These are phyloP conservation scores for Spatholobus suberectus DNA, from an alignment of 306 rosid genomes.

Conservation along the genomic window DNA sequence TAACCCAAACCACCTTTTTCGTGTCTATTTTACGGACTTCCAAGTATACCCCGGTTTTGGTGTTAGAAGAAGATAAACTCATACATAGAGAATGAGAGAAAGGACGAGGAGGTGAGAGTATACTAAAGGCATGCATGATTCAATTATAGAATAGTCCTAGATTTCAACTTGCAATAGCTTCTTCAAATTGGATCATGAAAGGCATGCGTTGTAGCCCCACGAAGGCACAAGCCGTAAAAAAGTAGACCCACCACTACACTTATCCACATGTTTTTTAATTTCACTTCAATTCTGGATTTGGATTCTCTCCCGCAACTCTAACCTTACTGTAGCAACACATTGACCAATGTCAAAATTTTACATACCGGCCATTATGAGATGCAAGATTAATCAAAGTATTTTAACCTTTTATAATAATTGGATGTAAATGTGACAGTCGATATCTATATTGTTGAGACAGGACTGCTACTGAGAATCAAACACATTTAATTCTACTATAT, in stretches of 20 bases:
- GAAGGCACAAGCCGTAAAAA: conserved; percentile 54
- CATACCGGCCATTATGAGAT: neutral
- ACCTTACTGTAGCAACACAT: neutral
- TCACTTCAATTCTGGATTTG: neutral
- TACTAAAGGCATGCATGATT: neutral
- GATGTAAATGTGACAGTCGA: neutral
- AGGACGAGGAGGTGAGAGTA: too few species aligned
- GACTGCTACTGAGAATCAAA: neutral
- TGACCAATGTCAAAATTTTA: neutral
- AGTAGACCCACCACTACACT: conserved; percentile 48
- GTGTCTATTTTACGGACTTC: neutral
- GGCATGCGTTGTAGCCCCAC: conserved; percentile 74
- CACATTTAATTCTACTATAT: neutral
- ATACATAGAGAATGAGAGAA: neutral
- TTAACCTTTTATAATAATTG: neutral
- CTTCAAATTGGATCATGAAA: conserved; percentile 36
- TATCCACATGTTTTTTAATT: neutral
- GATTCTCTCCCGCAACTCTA: neutral
- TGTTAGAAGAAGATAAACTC: neutral
- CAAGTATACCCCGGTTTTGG: neutral
- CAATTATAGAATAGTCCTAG: conserved; percentile 10
- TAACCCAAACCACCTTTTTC: neutral
- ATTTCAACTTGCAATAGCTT: conserved; percentile 25
- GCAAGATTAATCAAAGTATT: neutral
- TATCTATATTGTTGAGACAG: neutral